Percentiles rank a stretch among this genome's conserved stretches.
Conservation (phyloP, 306 rosid species). For the Delonix regia region DNA sequence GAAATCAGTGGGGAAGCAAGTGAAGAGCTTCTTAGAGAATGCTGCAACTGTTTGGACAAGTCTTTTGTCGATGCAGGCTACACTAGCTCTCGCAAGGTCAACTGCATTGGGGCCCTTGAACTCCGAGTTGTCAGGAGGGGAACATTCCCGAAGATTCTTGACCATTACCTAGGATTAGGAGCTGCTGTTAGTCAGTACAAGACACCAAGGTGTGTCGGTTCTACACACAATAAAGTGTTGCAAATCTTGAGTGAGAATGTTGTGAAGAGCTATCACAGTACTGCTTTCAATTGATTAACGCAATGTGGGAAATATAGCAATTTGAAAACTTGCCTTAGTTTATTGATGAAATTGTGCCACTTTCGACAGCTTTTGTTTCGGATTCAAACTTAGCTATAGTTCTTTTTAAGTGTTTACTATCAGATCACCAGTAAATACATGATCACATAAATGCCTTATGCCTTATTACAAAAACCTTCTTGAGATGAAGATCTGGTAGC, state of each 20-base stretch:
- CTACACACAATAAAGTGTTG: constrained; percentile 55
- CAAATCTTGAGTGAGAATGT: constrained; percentile 69
- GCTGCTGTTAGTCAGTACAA: constrained; percentile 77
- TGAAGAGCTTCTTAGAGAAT: constrained; percentile 65
- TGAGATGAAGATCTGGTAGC: neutral
- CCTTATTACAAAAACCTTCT: neutral
- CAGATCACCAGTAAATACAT: neutral
- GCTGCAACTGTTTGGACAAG: constrained; percentile 75
- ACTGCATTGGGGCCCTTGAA: constrained; percentile 68
- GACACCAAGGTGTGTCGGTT: constrained; percentile 79
- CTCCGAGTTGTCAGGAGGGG: constrained; percentile 71
- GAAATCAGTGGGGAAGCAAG: constrained; percentile 77
- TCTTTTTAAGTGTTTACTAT: neutral
- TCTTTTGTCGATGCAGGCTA: constrained; percentile 81
- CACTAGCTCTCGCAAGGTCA: constrained; percentile 62
- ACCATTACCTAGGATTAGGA: constrained; percentile 66
- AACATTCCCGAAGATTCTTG: constrained; percentile 76
- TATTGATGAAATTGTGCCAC: neutral
- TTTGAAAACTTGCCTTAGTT: neutral
- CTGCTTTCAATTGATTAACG: constrained; percentile 52
- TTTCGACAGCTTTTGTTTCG: neutral
- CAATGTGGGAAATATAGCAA: constrained; percentile 10
- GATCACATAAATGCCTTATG: too few species aligned
- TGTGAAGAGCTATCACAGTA: constrained; percentile 61
- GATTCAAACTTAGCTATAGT: neutral